Evolutionary conservation across 2,329 filamentous ascomycete genomes (phyloP), one percentile per base, ranked within the genome.

Genomic region (Paecilomyces formosus): DNA sequence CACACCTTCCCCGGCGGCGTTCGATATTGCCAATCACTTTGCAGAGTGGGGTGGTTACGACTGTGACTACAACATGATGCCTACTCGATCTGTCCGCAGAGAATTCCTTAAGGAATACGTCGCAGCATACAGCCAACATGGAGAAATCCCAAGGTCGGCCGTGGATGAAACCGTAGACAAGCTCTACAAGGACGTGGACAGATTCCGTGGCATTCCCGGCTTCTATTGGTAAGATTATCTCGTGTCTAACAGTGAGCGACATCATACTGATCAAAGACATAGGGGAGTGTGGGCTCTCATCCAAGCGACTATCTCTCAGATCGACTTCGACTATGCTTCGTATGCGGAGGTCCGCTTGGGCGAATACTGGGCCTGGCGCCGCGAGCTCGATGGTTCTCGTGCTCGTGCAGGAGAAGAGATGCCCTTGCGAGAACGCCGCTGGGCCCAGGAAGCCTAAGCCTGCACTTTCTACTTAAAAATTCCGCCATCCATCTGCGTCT

Each of bases 41-140:
- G 92, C 94, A 54, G 94, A 99, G 77, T 99, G 94, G 93, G 92
- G 88, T 60, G 94, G 94, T 58, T 97, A 97, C 70, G 91, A 96
- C 67, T 99, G 94, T 79, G 92, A 97, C 74, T 92, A 89, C 77
- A 85, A 78, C 67, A 87, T 88, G 65, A 82, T 97, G 58, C 94
- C 94, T 4, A 94, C 90, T 1, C 83, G 83, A 62, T 79, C 85
- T 21, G 86, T 93, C 66, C 88, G 94, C 28, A 83, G 85, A 52
- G 85, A 87, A 57, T 99, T 99, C 75, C 83, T 97, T 60, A 79
- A 82, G 63, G 88, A 93, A 70, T 99, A 99, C 70, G 83, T 96
- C 28, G 80, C 81, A 61, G 85, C 87, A 61, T 97, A 94, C 77
- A 85, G 85, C 66, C 73, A 79, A 60, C 78, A 84, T 58, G 62